Conservation (phyloP, 116 monocot species). For the Phalaenopsis hybrid region DNA sequence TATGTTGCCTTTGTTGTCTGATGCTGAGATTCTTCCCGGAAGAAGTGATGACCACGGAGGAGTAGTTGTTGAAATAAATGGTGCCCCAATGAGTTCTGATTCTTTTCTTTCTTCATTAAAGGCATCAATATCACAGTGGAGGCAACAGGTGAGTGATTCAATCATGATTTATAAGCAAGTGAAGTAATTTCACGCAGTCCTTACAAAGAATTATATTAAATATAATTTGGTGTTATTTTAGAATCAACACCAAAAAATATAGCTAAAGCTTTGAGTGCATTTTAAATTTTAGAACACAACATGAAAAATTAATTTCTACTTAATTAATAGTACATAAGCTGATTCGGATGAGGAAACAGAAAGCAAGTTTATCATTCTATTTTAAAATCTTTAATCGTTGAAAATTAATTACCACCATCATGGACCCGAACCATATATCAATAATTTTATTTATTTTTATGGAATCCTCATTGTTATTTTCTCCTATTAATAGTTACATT, state of each 20-base stretch:
- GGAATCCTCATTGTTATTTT: not conserved
- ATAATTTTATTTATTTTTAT: not conserved
- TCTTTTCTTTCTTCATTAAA: slow-evolving; percentile 15
- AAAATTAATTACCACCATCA: not conserved
- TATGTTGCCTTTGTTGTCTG: not conserved
- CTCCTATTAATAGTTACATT: not conserved
- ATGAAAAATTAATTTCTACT: not conserved
- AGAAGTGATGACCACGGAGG: slow-evolving; percentile 21
- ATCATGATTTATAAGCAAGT: not conserved
- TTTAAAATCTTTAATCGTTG: not conserved
- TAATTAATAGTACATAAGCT: not conserved
- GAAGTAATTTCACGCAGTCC: not conserved
- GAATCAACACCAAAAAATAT: not conserved
- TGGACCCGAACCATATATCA: not conserved
- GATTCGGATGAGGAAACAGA: not conserved
- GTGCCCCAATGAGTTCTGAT: slow-evolving; percentile 6
- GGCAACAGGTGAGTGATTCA: slow-evolving; percentile 14
- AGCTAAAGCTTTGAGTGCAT: not conserved
- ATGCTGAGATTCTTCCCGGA: slow-evolving; percentile 14
- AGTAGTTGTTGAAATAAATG: slow-evolving; percentile 16
- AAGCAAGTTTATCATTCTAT: not conserved
- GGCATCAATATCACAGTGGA: slow-evolving; percentile 18
- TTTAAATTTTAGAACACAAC: not conserved
- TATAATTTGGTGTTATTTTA: not conserved
- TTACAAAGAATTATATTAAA: not conserved